Evolutionary conservation across 83 land plant species (phyloP).

Genomic region (Diphasiastrum complanatum): DNA sequence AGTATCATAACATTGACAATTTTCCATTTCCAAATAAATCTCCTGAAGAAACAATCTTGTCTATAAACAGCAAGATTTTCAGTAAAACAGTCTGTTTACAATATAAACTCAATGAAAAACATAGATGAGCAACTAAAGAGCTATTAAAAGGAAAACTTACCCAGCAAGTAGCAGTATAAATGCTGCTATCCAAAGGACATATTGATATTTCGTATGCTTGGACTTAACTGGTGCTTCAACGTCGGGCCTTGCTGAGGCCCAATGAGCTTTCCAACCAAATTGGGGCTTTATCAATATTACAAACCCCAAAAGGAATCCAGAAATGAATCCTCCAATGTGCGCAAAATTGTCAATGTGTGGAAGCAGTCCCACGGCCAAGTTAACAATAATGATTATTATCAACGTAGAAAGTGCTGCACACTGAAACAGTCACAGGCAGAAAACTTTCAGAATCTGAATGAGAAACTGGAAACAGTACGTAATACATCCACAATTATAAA

Average conservation of each 20-base stretch:
- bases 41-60: too few species aligned
- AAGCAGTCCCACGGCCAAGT: slow-evolving; percentile 69
- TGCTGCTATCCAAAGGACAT: slow-evolving; percentile 41
- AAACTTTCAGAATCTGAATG: too few species aligned
- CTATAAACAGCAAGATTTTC: too few species aligned
- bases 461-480: background rate
- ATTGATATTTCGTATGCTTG: slow-evolving; percentile 56
- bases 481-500: background rate
- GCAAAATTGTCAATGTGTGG: slow-evolving; percentile 83
- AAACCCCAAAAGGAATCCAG: slow-evolving; percentile 81
- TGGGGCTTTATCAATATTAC: slow-evolving; percentile 76
- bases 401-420: slow-evolving; percentile 48
- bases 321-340: slow-evolving; percentile 80
- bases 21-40: too few species aligned
- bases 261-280: slow-evolving; percentile 65
- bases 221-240: slow-evolving; percentile 27
- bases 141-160: slow-evolving; percentile 33
- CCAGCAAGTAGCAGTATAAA: slow-evolving; percentile 46
- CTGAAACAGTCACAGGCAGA: slow-evolving; percentile 35
- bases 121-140: background rate
- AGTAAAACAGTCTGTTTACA: too few species aligned
- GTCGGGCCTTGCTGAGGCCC: slow-evolving; percentile 23
- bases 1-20: too few species aligned
- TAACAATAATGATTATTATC: slow-evolving; percentile 48
- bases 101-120: too few species aligned